Conservation (phyloP, 2,329 filamentous ascomycete genomes). For the Colletotrichum lindemuthianum region DNA sequence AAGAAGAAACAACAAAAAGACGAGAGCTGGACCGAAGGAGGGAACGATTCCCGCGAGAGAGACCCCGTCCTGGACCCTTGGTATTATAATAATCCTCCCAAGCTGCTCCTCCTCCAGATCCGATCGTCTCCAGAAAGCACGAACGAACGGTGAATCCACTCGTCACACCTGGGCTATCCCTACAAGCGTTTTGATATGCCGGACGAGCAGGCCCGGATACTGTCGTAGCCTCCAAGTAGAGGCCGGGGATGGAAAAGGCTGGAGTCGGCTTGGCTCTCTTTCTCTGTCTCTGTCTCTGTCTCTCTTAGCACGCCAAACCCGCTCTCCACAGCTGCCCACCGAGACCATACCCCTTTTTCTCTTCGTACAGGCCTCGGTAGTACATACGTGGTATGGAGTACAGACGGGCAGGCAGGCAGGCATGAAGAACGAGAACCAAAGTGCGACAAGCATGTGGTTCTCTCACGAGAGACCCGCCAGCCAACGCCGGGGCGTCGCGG, state of each 20-base stretch:
- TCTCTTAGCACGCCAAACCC: not conserved
- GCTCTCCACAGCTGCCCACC: slow-evolving; percentile 10
- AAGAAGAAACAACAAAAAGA: not conserved
- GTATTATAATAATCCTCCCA: slow-evolving; percentile 20
- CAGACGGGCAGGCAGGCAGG: not conserved
- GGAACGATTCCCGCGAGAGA: not conserved
- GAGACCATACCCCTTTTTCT: slow-evolving; percentile 22
- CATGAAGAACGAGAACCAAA: not conserved
- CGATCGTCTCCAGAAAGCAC: not conserved
- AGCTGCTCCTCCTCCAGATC: not conserved
- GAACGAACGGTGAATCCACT: not conserved
- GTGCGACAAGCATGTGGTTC: slow-evolving; percentile 14
- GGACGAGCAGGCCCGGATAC: not conserved
- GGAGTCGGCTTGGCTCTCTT: not conserved
- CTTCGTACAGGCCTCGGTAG: not conserved
- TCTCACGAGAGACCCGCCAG: not conserved
- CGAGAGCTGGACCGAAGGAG: not conserved
- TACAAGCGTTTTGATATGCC: slow-evolving; percentile 5
- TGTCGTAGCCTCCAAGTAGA: not conserved
- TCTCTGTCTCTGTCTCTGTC: too few species aligned
- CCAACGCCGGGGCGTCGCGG: slow-evolving; percentile 1
- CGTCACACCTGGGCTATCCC: not conserved
- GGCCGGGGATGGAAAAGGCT: not conserved
- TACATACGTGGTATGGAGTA: not conserved
- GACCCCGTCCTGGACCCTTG: slow-evolving; percentile 12